Evolutionary conservation across 2,329 filamentous ascomycete genomes (phyloP).

Genomic region (Botrytis medusae): DNA sequence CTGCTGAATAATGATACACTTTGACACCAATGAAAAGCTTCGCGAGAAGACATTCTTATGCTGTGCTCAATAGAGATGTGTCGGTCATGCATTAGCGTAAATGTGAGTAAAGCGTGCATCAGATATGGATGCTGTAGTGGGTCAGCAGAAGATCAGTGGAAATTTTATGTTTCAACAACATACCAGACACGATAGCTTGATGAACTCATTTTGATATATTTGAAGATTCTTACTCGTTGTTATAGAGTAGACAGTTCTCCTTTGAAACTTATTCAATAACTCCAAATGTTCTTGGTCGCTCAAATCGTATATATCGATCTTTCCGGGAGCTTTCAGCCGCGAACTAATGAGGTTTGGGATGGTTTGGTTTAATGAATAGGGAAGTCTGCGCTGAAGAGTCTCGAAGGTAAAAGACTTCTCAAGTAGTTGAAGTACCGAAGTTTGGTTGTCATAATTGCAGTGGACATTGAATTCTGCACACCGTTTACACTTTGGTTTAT

Average conservation of each 20-base stretch:
- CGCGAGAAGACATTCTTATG: conserved; percentile 38
- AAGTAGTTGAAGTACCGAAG: conserved; percentile 40
- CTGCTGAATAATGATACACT: conserved; percentile 50
- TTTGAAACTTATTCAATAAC: conserved; percentile 46
- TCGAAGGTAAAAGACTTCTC: conserved; percentile 31
- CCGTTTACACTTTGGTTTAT: conserved; percentile 49
- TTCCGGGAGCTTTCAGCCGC: conserved; percentile 2
- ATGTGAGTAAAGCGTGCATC: conserved; percentile 53
- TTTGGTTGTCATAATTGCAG: conserved; percentile 47
- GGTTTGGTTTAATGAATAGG: background rate
- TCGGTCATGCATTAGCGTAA: conserved; percentile 55
- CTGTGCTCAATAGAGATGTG: conserved; percentile 37
- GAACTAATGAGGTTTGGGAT: background rate
- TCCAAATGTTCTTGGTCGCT: conserved; percentile 35
- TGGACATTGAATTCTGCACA: conserved; percentile 49
- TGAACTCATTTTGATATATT: conserved; percentile 42
- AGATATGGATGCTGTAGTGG: conserved; percentile 40
- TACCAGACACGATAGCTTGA: conserved; percentile 46
- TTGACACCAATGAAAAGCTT: conserved; percentile 50
- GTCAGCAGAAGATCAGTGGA: background rate
- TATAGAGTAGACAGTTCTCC: conserved; percentile 45
- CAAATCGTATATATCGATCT: background rate
- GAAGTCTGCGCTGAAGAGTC: background rate
- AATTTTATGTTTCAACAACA: conserved; percentile 28
- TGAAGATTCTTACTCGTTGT: conserved; percentile 39